Percentiles rank a stretch among this genome's conserved stretches.
These are phyloP conservation scores for Leccinum arenicola DNA, from an alignment of 768 basidiomycete genomes.

Conservation along the genomic window DNA sequence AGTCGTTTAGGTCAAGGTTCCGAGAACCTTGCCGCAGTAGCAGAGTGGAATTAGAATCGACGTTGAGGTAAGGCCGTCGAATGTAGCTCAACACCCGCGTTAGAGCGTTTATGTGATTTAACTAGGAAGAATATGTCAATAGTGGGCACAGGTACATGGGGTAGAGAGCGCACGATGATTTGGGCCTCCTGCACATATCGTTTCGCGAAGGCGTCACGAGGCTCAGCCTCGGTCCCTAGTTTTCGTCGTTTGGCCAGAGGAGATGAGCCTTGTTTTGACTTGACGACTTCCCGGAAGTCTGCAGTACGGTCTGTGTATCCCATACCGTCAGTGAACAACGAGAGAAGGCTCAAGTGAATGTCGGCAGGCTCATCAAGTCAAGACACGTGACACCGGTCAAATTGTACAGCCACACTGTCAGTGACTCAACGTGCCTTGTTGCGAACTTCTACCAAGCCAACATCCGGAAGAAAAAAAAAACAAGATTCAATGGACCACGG, in stretches of 20 bases:
- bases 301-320: slow-evolving; percentile 56
- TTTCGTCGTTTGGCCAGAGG: slow-evolving; percentile 54
- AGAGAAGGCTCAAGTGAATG: neutral
- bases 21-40: slow-evolving; percentile 48
- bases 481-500: neutral
- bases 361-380: neutral
- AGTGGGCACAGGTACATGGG: neutral
- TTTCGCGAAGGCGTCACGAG: slow-evolving; percentile 49
- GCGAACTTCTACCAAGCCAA: neutral
- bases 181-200: slow-evolving; percentile 77
- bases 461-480: neutral
- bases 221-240: slow-evolving; percentile 35
- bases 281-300: slow-evolving; percentile 55
- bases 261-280: slow-evolving; percentile 41
- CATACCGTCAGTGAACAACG: slow-evolving; percentile 38
- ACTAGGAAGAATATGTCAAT: slow-evolving; percentile 37
- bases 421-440: neutral
- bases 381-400: slow-evolving; percentile 22
- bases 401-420: neutral
- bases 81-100: slow-evolving; percentile 71
- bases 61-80: slow-evolving; percentile 83
- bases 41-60: slow-evolving; percentile 58
- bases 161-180: slow-evolving; percentile 47
- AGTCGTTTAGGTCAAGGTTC: slow-evolving; percentile 53
- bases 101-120: slow-evolving; percentile 70